phyloP scores from a whole-genome alignment of 441 rosid species.

The Euphorbia celastroides region DNA sequence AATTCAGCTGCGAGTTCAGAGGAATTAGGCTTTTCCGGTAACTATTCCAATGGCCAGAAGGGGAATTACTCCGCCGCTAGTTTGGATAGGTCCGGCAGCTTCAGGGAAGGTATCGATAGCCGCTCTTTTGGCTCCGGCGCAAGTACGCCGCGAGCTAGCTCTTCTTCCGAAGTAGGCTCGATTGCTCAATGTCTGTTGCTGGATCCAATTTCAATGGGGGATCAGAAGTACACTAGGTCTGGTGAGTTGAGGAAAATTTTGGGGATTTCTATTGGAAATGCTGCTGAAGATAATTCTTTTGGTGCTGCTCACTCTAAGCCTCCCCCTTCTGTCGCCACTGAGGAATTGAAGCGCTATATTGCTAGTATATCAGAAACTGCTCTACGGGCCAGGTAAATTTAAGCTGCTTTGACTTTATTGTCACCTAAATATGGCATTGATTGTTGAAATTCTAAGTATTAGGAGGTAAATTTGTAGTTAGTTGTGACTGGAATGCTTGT shows the following conservation, averaged over 20 bases:
- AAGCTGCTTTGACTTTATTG: not conserved
- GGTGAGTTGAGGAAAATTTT: conserved; percentile 46
- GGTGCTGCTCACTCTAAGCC: conserved; percentile 44
- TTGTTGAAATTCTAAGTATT: conserved; percentile 7
- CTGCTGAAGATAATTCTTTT: conserved; percentile 38
- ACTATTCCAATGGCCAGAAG: conserved; percentile 42
- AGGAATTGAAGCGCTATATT: conserved; percentile 50
- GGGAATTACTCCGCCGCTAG: conserved; percentile 31
- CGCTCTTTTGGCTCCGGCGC: conserved; percentile 33
- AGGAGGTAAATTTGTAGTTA: not conserved
- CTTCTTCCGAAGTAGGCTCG: conserved; percentile 25
- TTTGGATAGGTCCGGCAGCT: conserved; percentile 55
- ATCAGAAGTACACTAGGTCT: conserved; percentile 28
- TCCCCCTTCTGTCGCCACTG: conserved; percentile 32
- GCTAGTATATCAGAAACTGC: conserved; percentile 30
- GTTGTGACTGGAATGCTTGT: not conserved
- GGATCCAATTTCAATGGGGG: conserved; percentile 49
- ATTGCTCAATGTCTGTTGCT: conserved; percentile 29
- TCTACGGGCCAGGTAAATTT: conserved; percentile 42
- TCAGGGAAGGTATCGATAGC: conserved; percentile 39
- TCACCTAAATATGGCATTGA: not conserved
- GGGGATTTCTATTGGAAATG: conserved; percentile 37
- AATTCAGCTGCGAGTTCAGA: conserved; percentile 36
- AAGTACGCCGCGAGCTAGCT: conserved; percentile 30
- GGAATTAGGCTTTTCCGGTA: conserved; percentile 37